These are phyloP conservation scores for Aspergillus tamarii DNA, from an alignment of 2,329 filamentous ascomycete genomes.

Conservation along the genomic window DNA sequence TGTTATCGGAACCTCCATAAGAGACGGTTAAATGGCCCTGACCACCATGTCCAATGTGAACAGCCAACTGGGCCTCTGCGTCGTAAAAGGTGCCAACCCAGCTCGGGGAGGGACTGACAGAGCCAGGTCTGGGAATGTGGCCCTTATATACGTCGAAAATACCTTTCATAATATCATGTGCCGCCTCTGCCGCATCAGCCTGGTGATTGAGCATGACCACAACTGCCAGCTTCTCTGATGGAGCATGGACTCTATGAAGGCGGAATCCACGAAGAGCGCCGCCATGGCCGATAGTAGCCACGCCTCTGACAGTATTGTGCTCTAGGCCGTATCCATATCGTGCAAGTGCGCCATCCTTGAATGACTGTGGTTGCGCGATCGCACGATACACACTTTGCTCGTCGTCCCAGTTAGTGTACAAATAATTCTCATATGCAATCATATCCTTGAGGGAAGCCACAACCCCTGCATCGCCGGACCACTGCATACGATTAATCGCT, in stretches of 20 bases:
- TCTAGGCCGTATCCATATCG: conserved; percentile 44
- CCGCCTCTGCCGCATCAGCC: conserved; percentile 28
- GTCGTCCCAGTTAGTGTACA: conserved; percentile 38
- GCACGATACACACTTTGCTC: conserved; percentile 39
- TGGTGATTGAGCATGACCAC: conserved; percentile 49
- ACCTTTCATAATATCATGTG: conserved; percentile 35
- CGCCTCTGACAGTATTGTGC: conserved; percentile 29
- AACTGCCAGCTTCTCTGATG: conserved; percentile 41
- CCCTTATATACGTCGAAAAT: conserved; percentile 29
- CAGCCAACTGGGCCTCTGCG: conserved; percentile 35
- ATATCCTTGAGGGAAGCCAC: conserved; percentile 51
- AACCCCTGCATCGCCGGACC: conserved; percentile 52
- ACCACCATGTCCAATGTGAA: conserved; percentile 31
- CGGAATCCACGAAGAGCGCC: conserved; percentile 49
- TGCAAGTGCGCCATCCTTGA: conserved; percentile 39
- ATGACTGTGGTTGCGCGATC: conserved; percentile 32
- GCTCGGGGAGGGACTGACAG: conserved; percentile 11
- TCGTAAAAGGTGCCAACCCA: conserved; percentile 48
- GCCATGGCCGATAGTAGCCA: conserved; percentile 41
- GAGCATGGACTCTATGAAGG: conserved; percentile 39
- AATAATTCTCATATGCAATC: conserved; percentile 49
- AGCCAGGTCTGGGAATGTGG: background rate
- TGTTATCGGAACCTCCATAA: conserved; percentile 32
- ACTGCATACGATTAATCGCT: conserved; percentile 48
- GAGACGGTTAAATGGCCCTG: conserved; percentile 30